These are phyloP conservation scores for Isatis lusitanica DNA, from an alignment of 441 rosid species.

Conservation along the genomic window DNA sequence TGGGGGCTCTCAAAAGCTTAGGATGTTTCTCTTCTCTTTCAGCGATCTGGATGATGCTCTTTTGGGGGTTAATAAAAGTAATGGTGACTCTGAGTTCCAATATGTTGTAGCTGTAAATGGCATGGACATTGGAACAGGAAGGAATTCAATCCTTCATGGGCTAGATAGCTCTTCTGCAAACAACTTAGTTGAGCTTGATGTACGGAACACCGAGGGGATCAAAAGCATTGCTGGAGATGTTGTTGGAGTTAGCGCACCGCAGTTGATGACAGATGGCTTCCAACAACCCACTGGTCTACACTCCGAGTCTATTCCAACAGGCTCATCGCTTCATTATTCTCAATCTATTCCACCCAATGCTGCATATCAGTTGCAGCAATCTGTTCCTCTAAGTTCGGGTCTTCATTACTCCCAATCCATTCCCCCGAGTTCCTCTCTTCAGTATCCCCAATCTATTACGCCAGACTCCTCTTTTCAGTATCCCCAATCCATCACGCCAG, in stretches of 20 bases:
- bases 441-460: conserved; percentile 23
- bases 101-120: conserved; percentile 44
- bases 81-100: conserved; percentile 37
- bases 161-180: conserved; percentile 34
- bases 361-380: conserved; percentile 29
- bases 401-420: conserved; percentile 38
- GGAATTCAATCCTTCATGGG: conserved; percentile 27
- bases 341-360: conserved; percentile 19
- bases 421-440: conserved; percentile 26
- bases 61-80: conserved; percentile 23
- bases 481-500: conserved; percentile 27
- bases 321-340: conserved; percentile 40
- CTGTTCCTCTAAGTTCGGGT: conserved; percentile 29
- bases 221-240: conserved; percentile 23
- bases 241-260: conserved; percentile 26
- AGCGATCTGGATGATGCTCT: conserved; percentile 38
- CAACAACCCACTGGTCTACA: conserved; percentile 28
- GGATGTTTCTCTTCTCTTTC: conserved; percentile 39
- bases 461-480: conserved; percentile 29
- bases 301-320: conserved; percentile 32
- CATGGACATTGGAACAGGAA: conserved; percentile 34
- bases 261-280: conserved; percentile 19
- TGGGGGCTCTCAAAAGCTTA: conserved; percentile 38
- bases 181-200: conserved; percentile 33
- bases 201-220: conserved; percentile 18